Evolutionary conservation across 495 filamentous ascomycete genomes (phyloP).

Genomic region (Podospora tetraspora): DNA sequence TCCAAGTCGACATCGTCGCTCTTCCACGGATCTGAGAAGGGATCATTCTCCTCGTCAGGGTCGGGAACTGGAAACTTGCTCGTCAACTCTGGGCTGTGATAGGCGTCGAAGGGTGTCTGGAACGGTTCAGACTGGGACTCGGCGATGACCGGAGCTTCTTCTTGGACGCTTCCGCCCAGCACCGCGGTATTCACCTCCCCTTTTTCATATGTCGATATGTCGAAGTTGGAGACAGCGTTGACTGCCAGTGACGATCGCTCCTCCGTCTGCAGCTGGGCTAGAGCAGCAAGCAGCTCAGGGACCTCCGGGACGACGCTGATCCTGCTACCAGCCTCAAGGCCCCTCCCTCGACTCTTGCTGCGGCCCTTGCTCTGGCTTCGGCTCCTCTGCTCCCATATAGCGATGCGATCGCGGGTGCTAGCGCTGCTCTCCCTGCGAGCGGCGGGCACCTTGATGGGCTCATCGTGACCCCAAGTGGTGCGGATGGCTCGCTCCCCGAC

Average conservation of each 20-base stretch:
- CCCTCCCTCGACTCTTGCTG: conserved; percentile 21
- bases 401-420: conserved; percentile 22
- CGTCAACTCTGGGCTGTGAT: not conserved
- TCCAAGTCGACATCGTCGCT: not conserved
- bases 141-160: not conserved
- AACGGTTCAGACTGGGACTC: not conserved
- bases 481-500: not conserved
- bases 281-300: conserved; percentile 14
- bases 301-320: conserved; percentile 25
- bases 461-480: conserved; percentile 9
- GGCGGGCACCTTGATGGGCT: conserved; percentile 6
- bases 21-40: not conserved
- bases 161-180: not conserved
- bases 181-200: not conserved
- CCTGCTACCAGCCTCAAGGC: conserved; percentile 14
- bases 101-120: not conserved
- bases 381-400: conserved; percentile 21
- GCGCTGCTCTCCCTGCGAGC: conserved; percentile 19
- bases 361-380: conserved; percentile 20
- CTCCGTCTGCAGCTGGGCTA: not conserved
- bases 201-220: not conserved
- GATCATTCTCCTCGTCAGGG: not conserved
- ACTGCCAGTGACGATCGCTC: not conserved
- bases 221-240: not conserved
- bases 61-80: not conserved